Evolutionary conservation across 164 flowering plant species (phyloP).

Genomic region (Santalum album): DNA sequence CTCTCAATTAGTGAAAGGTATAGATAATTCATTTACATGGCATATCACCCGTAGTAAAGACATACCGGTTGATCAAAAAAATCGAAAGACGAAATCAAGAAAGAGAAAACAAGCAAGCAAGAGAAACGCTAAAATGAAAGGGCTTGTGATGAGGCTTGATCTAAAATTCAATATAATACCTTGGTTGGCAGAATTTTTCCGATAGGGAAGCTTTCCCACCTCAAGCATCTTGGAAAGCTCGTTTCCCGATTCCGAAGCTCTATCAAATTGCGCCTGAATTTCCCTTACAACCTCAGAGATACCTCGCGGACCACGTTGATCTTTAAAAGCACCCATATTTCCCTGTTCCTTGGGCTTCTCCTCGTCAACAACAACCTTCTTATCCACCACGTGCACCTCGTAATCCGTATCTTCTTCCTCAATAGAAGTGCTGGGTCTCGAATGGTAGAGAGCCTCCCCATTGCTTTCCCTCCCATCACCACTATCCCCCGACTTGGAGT

Average conservation of each 20-base stretch:
- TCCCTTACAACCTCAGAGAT: constrained; percentile 50
- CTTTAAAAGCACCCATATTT: constrained; percentile 28
- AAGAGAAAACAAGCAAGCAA: too few relatives aligned
- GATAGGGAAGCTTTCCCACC: constrained; percentile 68
- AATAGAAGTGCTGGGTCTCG: constrained; percentile 30
- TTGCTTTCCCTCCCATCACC: neutral
- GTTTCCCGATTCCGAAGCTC: constrained; percentile 60
- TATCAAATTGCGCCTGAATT: constrained; percentile 64
- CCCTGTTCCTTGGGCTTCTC: constrained; percentile 29
- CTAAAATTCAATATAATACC: constrained; percentile 36
- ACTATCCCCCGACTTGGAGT: constrained; percentile 3
- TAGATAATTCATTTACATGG: too few relatives aligned
- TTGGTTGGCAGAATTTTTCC: constrained; percentile 48
- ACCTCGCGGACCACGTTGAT: constrained; percentile 24
- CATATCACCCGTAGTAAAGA: too few relatives aligned
- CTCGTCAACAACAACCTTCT: constrained; percentile 50
- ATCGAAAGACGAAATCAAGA: too few relatives aligned
- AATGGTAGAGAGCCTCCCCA: too few relatives aligned
- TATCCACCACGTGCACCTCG: constrained; percentile 75
- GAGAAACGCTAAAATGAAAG: too few relatives aligned
- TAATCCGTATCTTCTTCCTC: constrained; percentile 43
- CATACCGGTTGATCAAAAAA: too few relatives aligned
- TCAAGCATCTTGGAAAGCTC: constrained; percentile 80
- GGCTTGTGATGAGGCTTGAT: too few relatives aligned
- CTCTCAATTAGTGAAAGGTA: too few relatives aligned